Percentiles rank a stretch among this genome's conserved stretches.
These are phyloP conservation scores for Metschnikowia noctiluminum DNA, from an alignment of 805 yeast species.

Conservation along the genomic window DNA sequence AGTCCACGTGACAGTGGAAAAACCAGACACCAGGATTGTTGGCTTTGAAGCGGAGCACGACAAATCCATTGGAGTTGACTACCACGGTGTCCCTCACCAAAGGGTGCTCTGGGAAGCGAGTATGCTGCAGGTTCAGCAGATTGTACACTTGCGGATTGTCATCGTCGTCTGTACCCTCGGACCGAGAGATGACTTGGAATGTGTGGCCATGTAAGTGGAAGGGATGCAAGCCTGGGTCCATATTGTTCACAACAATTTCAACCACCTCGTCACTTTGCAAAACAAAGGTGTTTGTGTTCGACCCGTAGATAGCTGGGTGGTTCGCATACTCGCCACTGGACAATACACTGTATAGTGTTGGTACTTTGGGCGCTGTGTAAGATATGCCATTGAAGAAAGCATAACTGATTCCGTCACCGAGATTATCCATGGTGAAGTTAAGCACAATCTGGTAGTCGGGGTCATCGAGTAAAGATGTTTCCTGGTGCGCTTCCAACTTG, in stretches of 20 bases:
- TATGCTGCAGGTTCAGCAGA: slow-evolving; percentile 36
- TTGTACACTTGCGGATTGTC: slow-evolving; percentile 52
- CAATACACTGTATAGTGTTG: slow-evolving; percentile 62
- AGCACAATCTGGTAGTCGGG: slow-evolving; percentile 61
- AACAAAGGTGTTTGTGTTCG: slow-evolving; percentile 62
- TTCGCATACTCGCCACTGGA: slow-evolving; percentile 56
- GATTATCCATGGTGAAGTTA: slow-evolving; percentile 60
- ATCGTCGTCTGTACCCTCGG: slow-evolving; percentile 49
- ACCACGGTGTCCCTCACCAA: slow-evolving; percentile 67
- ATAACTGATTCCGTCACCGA: slow-evolving; percentile 72
- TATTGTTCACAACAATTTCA: slow-evolving; percentile 75
- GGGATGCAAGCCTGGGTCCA: slow-evolving; percentile 77
- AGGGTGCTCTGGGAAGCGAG: slow-evolving; percentile 55
- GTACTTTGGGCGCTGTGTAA: slow-evolving; percentile 64
- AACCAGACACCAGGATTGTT: slow-evolving; percentile 94
- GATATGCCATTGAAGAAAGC: slow-evolving; percentile 72
- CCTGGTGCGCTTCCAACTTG: slow-evolving; percentile 61
- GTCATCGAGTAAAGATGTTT: slow-evolving; percentile 48
- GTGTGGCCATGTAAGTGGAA: slow-evolving; percentile 77
- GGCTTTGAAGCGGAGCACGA: slow-evolving; percentile 70
- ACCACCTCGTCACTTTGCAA: slow-evolving; percentile 60
- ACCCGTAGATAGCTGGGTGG: slow-evolving; percentile 66
- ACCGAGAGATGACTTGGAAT: slow-evolving; percentile 60
- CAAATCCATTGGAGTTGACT: slow-evolving; percentile 64
- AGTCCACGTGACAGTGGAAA: slow-evolving; percentile 88